These are phyloP conservation scores for Chalciporus pseudorubinellus DNA, from an alignment of 768 basidiomycete species.

Conservation along the genomic window DNA sequence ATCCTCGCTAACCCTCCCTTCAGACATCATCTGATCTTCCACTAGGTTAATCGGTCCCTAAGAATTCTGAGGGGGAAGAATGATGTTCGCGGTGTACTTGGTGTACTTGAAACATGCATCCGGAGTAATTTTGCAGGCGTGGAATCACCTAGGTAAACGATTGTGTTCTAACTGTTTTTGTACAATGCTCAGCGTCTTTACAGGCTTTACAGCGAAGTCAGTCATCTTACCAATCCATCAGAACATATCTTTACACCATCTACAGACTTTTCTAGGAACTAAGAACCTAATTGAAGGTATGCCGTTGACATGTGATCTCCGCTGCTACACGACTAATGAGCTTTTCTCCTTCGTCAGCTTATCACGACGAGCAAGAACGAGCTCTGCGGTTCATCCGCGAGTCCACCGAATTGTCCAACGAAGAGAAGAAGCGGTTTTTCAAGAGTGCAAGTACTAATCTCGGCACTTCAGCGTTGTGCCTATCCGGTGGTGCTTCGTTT, in stretches of 20 bases:
- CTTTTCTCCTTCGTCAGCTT: conserved; percentile 47
- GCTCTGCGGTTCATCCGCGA: conserved; percentile 77
- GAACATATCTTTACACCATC: conserved; percentile 11
- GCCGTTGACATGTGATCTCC: conserved; percentile 13
- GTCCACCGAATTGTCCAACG: conserved; percentile 66
- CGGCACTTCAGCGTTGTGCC: conserved; percentile 87
- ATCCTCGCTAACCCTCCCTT: neutral
- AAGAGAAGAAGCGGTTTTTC: conserved; percentile 93
- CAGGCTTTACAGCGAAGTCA: conserved; percentile 85
- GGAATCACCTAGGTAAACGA: conserved; percentile 70
- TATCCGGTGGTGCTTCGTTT: conserved; percentile 95
- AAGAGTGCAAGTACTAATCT: conserved; percentile 85
- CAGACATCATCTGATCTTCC: neutral
- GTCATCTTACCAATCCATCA: conserved; percentile 3
- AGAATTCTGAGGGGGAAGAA: conserved; percentile 66
- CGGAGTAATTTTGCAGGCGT: conserved; percentile 91
- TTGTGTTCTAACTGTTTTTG: neutral
- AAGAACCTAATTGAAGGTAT: conserved; percentile 86
- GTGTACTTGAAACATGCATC: conserved; percentile 88
- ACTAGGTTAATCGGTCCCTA: conserved; percentile 73
- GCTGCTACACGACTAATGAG: neutral
- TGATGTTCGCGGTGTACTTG: conserved; percentile 83
- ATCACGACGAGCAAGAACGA: conserved; percentile 73
- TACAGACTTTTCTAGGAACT: conserved; percentile 88
- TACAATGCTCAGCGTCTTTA: conserved; percentile 5